Evolutionary conservation across 306 rosid genomes (phyloP).

Genomic region (Vigna nakashimae): DNA sequence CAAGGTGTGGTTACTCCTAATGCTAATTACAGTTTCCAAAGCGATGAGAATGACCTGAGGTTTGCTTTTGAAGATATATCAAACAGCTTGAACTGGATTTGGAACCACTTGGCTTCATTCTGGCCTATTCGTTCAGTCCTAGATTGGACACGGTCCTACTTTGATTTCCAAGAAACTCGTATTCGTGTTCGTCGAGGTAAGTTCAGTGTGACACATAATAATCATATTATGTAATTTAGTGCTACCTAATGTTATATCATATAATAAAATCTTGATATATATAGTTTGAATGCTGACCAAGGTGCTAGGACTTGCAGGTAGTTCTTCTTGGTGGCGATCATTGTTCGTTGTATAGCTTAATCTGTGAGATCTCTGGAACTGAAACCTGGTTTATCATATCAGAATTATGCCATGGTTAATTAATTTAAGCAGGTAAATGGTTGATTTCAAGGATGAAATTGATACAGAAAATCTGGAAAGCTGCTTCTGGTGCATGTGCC

Average conservation of each 20-base stretch:
- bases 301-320: conserved; percentile 50
- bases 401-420: conserved; percentile 9
- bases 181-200: conserved; percentile 42
- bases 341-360: conserved; percentile 45
- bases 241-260: no score
- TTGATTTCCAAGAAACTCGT: conserved; percentile 24
- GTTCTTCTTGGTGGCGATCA: conserved; percentile 61
- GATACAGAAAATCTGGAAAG: conserved; percentile 3
- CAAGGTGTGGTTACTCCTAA: neutral
- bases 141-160: conserved; percentile 52
- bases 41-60: neutral
- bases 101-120: conserved; percentile 52
- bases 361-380: neutral
- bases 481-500: conserved; percentile 11
- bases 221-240: neutral
- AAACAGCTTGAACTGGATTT: conserved; percentile 47
- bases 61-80: conserved; percentile 46
- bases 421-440: conserved; percentile 24
- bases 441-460: conserved; percentile 18
- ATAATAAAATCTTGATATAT: no score
- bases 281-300: neutral
- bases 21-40: neutral
- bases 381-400: conserved; percentile 14
- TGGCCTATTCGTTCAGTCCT: conserved; percentile 55
- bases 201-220: neutral